Conservation (phyloP, 1,139 yeast genomes). For the Debaryomyces subglobosus region DNA sequence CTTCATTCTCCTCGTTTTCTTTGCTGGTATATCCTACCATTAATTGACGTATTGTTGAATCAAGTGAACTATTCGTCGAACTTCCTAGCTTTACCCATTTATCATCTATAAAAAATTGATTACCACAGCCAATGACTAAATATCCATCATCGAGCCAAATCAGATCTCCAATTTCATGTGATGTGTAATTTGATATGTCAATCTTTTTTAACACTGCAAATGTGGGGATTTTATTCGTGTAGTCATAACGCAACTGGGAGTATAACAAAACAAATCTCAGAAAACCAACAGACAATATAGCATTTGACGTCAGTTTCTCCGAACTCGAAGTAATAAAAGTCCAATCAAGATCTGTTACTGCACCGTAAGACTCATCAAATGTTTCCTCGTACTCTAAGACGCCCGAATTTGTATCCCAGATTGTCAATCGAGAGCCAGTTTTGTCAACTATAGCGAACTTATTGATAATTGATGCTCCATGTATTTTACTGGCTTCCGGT, state of each 20-base stretch:
- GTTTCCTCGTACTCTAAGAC: constrained; percentile 66
- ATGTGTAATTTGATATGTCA: constrained; percentile 70
- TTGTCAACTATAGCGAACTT: constrained; percentile 73
- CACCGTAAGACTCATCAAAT: constrained; percentile 39
- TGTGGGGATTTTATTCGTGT: constrained; percentile 77
- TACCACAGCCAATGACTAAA: constrained; percentile 84
- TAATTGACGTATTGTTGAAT: constrained; percentile 46
- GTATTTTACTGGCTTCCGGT: constrained; percentile 51
- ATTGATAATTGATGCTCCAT: constrained; percentile 70
- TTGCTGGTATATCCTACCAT: constrained; percentile 49
- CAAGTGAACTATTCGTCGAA: constrained; percentile 28
- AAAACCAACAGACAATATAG: constrained; percentile 81
- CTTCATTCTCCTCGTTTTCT: constrained; percentile 19
- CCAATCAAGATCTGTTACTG: constrained; percentile 76
- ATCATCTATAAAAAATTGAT: constrained; percentile 83
- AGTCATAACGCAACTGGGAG: constrained; percentile 85
- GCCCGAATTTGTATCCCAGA: constrained; percentile 77
- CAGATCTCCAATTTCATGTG: constrained; percentile 85
- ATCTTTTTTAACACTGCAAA: constrained; percentile 76
- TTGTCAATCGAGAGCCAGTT: constrained; percentile 51
- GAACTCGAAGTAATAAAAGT: constrained; percentile 56
- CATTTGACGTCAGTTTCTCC: constrained; percentile 50
- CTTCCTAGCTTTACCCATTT: constrained; percentile 49
- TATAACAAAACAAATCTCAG: constrained; percentile 62
- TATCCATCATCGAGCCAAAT: constrained; percentile 82